Base-by-base conservation (phyloP, 805 yeast species). In the Babjeviella inositovora region DNA sequence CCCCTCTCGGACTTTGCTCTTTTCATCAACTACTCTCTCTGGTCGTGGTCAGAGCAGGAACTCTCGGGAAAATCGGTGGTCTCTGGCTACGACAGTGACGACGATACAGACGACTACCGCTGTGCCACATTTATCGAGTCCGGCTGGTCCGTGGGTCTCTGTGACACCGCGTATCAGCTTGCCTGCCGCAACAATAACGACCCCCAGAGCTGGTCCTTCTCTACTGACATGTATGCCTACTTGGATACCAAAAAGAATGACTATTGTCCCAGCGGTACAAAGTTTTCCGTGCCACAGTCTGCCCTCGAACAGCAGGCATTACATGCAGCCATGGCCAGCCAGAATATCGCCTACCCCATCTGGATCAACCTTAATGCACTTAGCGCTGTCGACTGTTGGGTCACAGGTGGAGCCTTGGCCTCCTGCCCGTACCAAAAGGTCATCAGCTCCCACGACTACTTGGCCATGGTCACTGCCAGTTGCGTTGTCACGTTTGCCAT, bases 301-400 rank as follows among this genome's bases (percentile, higher is more conserved):
- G 59, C 79, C 2, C 26, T 59, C 3, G 62, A 70, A 24, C 64
- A 65, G 26, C 28, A 24, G 3, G 29, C 27, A 26, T 32, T 57
- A 11, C 27, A 30, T 2, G 19, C 25, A 3, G 20, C 27, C 3
- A 18, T 53, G 13, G 32, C 34, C 0, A 18, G 25, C 0, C 29
- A 34, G 3, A 41, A 46, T 9, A 30, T 37, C 2, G 33, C 29
- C 9, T 44, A 33, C 8, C 63, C 65, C 0, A 50, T 69, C 0
- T 85, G 96, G 96, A 64, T 82, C 4, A 82, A 81, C 45, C 34
- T 82, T 31, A 85, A 87, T 40, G 80, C 85, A 10, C 57, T 87
- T 12, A 63, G 80, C 1, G 69, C 71, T 11, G 47, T 60, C 3
- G 63, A 69, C 25, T 85, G 97, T 39, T 87, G 90, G 85, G 84